Base-by-base conservation (phyloP, 208 protist genomes). In the Leishmania mexicana region DNA sequence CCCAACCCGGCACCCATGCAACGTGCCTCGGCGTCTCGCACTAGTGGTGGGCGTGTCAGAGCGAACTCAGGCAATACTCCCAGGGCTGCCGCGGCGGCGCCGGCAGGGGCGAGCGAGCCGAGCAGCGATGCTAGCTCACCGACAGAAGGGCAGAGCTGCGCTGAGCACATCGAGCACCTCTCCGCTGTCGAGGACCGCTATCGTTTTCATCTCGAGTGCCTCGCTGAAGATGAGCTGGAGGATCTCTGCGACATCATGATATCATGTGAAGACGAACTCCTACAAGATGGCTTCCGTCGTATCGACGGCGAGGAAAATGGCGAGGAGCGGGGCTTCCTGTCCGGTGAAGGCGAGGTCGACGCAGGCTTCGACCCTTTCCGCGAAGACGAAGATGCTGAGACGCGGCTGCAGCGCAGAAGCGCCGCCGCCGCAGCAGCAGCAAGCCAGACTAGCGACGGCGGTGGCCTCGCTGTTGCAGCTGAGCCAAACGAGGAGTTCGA, bases 231-330 rank as follows among this genome's bases (percentile, higher is more conserved):
- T 40, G 82, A 81, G 57, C 51, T 89, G 70, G 84, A 88, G 40
- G 78, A 86, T 17, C 81, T 92, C 19, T 92, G 88, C 72, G 88
- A 92, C 53, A 70, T 81, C 3, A 89, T 92, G 88, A 83, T 92
- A 24, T 75, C 88, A 11, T 75, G 84, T 24, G 88, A 92, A 53
- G 84, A 87, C 73, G 74, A 83, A 28, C 79, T 89, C 19, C 75
- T 88, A 19, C 81, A 89, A 54, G 83, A 87, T 65, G 84, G 89
- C 64, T 82, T 91, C 77, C 75, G 75, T 68, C 82, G 81, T 77
- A 84, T 87, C 64, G 83, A 87, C 72, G 81, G 81, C 10, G 85
- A 91, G 76, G 85, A 91, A 62, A 84, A 81, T 42, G 78, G 84
- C 24, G 81, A 88, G 65, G 81, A 85, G 81, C 82, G 78, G 47